Conservation (phyloP, 192 early-diverging fungal genomes). For the Allomyces macrogynus region DNA sequence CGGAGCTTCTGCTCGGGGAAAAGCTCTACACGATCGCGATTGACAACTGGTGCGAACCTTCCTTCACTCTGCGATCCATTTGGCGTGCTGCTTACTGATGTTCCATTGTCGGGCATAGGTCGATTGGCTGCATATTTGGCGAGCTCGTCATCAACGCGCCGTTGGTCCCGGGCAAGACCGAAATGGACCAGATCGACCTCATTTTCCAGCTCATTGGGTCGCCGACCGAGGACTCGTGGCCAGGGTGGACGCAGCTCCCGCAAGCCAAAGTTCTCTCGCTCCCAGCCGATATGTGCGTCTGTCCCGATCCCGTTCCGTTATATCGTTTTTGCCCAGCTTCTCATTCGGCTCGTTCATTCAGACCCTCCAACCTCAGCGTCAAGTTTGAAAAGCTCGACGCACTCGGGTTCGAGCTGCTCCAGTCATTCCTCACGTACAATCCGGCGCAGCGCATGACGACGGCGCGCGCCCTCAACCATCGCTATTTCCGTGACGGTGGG, state of each 20-base stretch:
- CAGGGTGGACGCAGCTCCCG: conserved; percentile 46
- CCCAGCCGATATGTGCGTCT: conserved; percentile 25
- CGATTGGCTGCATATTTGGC: conserved; percentile 85
- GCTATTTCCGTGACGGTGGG: conserved; percentile 59
- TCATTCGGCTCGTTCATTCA: conserved; percentile 36
- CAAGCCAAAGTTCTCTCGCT: conserved; percentile 30
- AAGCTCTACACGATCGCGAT: conserved; percentile 73
- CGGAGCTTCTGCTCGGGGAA: conserved; percentile 71
- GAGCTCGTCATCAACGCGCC: conserved; percentile 61
- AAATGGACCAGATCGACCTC: conserved; percentile 62
- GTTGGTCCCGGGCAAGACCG: conserved; percentile 67
- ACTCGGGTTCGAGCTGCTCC: conserved; percentile 36
- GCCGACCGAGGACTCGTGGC: conserved; percentile 65
- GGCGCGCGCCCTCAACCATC: conserved; percentile 46
- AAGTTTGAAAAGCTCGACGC: conserved; percentile 29
- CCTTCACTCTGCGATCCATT: background rate
- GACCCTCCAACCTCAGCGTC: conserved; percentile 32
- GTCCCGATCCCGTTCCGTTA: too few relatives aligned
- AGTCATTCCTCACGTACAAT: conserved; percentile 54
- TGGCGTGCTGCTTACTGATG: conserved; percentile 6
- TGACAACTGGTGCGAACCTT: conserved; percentile 44
- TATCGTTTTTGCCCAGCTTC: conserved; percentile 20
- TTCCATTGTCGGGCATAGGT: conserved; percentile 37
- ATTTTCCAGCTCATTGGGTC: conserved; percentile 74
- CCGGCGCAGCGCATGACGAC: conserved; percentile 57